Base-by-base conservation (phyloP, 2,329 filamentous ascomycete species). In the Phoma herbarum region DNA sequence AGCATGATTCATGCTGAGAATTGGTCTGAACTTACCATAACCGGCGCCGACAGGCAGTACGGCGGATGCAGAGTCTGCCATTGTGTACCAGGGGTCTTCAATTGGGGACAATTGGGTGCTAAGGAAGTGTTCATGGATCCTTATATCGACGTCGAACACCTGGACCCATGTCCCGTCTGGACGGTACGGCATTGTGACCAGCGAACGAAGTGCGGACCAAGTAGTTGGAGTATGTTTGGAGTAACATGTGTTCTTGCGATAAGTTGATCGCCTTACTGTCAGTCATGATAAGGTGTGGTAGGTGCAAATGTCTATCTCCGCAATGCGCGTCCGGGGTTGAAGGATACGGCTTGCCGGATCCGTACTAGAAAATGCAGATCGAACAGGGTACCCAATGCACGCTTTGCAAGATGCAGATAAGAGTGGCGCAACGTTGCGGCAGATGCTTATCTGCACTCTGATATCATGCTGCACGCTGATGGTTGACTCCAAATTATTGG, bases 1-100 rank as follows among this genome's bases (percentile, higher is more conserved):
- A 60, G 45, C 4, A 28, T 52, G 18, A 42, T 7, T 25, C 43
- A 12, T 23, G 23, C 4, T 11, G 41, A 7, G n/a, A 10, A 7
- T 9, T 10, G 50, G 47, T 4, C 10, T n/a, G 47, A 48, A 12
- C 63, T 78, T 79, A 61, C 81, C 82, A 72, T 84, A 84, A 39
- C 82, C 82, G 7, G 79, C 79, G 11, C 79, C 80, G 1, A 76
- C 72, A 26, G 56, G 56, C n/a, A 59, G n/a, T 28, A 59, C 31
- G 22, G 45, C 56, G 20, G 46, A 51, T 16, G 51, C 50, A 35
- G 56, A 59, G 6, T 46, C 46, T 54, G 50, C 50, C 56, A 54
- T 59, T 46, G 26, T 20, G 28, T 22, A 31, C 1, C 9, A 1
- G 29, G 1, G 11, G 14, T 5, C 5, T 29, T 31, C 14, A 28